Evolutionary conservation across 1,284 basidiomycete species (phyloP), one percentile per base, ranked within the genome.

Genomic region (Lignosus rhinocerotis): DNA sequence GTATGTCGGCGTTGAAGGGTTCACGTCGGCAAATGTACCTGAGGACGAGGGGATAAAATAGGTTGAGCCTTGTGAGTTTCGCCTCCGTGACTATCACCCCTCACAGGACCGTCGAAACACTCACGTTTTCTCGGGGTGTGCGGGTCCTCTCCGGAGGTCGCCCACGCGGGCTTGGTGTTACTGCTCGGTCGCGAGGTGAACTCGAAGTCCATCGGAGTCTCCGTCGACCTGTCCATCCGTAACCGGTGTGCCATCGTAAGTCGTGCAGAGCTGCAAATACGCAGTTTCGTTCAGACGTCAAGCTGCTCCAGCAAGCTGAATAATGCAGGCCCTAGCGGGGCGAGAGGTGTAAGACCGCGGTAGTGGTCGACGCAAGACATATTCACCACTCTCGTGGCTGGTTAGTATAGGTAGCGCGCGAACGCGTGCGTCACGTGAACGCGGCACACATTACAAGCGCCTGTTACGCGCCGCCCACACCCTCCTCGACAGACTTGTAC

Each of bases 131-230:
- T 77, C 34, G 85, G 81, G 21, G 84, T 81, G 59, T 72, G 76
- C 32, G 75, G 66, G 49, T 82, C 81, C 17, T 80, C 78, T 32
- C 66, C 59, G 21, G 66, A 43, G 34, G 69, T 14, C 33, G 80
- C 80, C 88, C 88, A 90, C 4, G 78, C 81, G 8, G 86, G 84
- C 68, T 77, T 83, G 53, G 78, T 72, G 42, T 72, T 70, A 55
- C 74, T 76, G 56, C 79, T 78, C 2, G 81, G 78, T 25, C 83
- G 74, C 52, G 78, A 79, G 12, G 86, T 87, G 67, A 81, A 87
- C 64, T 90, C 82, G 71, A 85, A 92, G 72, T 92, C 90, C 90
- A 92, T 92, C 2, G 90, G 90, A 6, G 86, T 87, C 67, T 91
- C 89, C 52, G 77, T 90, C n/a, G 88, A 88, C 60, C 81, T 74